These are phyloP conservation scores for Rhodomyrtus psidioides DNA, from an alignment of 441 rosid species.

Conservation along the genomic window DNA sequence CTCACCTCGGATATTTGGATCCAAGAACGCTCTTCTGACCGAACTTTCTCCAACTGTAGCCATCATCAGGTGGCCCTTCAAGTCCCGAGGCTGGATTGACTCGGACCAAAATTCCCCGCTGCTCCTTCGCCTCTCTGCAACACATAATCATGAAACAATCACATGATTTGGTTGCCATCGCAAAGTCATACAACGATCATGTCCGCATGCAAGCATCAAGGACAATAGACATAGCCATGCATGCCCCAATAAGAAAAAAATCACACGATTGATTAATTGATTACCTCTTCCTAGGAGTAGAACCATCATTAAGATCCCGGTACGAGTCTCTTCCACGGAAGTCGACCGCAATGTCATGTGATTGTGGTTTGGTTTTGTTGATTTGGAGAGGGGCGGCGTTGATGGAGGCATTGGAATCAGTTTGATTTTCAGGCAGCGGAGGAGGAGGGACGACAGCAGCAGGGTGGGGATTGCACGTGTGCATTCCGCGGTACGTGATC, in stretches of 20 bases:
- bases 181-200: neutral
- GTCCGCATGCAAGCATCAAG: neutral
- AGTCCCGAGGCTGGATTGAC: neutral
- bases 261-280: neutral
- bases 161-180: neutral
- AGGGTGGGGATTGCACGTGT: too few species aligned
- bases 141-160: neutral
- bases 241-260: neutral
- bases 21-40: neutral
- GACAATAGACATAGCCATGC: neutral
- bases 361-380: too few species aligned
- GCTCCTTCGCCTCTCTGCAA: neutral
- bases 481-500: too few species aligned
- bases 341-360: too few species aligned
- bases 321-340: constrained; percentile 26
- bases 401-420: too few species aligned
- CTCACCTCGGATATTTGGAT: neutral
- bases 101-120: neutral
- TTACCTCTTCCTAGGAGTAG: too few species aligned
- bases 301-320: too few species aligned
- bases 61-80: neutral
- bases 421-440: too few species aligned
- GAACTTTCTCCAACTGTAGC: neutral
- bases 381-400: too few species aligned
- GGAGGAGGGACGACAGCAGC: too few species aligned